Evolutionary conservation across 2,329 filamentous ascomycete genomes (phyloP), one percentile per base, ranked within the genome.

Genomic region (Pleomassaria siparia): DNA sequence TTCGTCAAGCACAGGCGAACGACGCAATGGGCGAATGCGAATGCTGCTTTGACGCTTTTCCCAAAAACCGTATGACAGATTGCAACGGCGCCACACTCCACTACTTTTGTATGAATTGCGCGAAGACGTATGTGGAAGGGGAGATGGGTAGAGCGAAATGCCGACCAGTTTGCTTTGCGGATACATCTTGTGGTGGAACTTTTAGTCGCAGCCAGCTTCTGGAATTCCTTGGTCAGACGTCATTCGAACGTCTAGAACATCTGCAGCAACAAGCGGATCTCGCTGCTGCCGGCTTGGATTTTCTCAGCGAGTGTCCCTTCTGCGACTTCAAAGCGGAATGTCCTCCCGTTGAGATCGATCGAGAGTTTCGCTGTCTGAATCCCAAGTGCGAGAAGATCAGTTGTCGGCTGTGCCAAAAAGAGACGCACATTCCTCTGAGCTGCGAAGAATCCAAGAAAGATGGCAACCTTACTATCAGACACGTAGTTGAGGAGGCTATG

Each of bases 401-500:
- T 60, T 78, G 74, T 49, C 70, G 74, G 8, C 75, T 86, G 2
- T 95, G 90, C 70, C 79, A 81, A 25, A 72, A 77, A 42, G 78
- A 83, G 39, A 85, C 85, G 0, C 90, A 95, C 60, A 77, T 89
- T 10, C 89, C 89, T 0, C 77, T 82, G 51, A 84, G 79, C 0
- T 95, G 90, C 58, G 79, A 83, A 26, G 86, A 94, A 62, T 61
- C 59, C 24, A 79, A 77, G 29, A 79, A 79, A 32, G 83, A 89
- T 2, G 78, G 77, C 30, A 82, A 84, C 1, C 64, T 84, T 7
- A 78, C 79, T 3, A 76, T 81, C 15, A 82, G 87, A 13, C 87
- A 86, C 53, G 69, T 76, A 3, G 82, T 95, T 24, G 90, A 95
- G 67, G 89, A 95, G 66, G 89, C 89, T 16, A 92, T 91, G 87